Evolutionary conservation across 495 filamentous ascomycete genomes (phyloP).

Genomic region (Xylaria nigripes): DNA sequence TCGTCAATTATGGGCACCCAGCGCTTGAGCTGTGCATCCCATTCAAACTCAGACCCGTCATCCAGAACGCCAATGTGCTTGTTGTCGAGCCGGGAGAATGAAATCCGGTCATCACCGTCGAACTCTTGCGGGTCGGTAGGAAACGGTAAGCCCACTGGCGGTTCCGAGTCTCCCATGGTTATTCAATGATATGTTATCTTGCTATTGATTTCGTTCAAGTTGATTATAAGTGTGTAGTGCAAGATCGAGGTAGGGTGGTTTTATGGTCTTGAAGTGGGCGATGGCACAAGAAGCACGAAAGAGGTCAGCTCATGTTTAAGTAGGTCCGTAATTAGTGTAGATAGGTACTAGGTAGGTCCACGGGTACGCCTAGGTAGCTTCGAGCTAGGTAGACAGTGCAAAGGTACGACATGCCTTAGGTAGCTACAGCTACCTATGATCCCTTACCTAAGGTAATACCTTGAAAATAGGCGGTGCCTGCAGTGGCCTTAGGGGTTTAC

Average conservation of each 20-base stretch:
- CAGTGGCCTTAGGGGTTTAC: too few relatives aligned
- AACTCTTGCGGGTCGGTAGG: constrained; percentile 69
- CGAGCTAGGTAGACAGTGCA: too few relatives aligned
- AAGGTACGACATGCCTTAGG: too few relatives aligned
- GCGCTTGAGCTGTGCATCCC: constrained; percentile 58
- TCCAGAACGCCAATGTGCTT: constrained; percentile 81
- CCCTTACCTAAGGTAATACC: too few relatives aligned
- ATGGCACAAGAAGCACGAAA: too few relatives aligned
- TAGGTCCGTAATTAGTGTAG: too few relatives aligned
- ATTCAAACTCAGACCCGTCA: constrained; percentile 79
- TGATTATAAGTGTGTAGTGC: not conserved
- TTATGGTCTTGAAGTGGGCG: too few relatives aligned
- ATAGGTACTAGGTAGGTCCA: too few relatives aligned
- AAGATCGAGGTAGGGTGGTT: not conserved
- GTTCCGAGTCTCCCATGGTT: constrained; percentile 18
- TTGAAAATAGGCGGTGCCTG: too few relatives aligned
- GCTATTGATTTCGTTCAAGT: not conserved
- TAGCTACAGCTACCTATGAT: too few relatives aligned
- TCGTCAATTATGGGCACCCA: constrained; percentile 82
- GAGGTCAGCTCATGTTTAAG: too few relatives aligned
- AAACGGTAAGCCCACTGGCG: constrained; percentile 39
- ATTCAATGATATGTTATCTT: not conserved
- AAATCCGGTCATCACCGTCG: constrained; percentile 73
- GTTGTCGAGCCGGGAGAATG: constrained; percentile 69
- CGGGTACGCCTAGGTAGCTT: too few relatives aligned